Percentiles rank a stretch among this genome's conserved stretches.
phyloP scores from a whole-genome alignment of 1,284 basidiomycete genomes.

The Leccinum angustisporum region DNA sequence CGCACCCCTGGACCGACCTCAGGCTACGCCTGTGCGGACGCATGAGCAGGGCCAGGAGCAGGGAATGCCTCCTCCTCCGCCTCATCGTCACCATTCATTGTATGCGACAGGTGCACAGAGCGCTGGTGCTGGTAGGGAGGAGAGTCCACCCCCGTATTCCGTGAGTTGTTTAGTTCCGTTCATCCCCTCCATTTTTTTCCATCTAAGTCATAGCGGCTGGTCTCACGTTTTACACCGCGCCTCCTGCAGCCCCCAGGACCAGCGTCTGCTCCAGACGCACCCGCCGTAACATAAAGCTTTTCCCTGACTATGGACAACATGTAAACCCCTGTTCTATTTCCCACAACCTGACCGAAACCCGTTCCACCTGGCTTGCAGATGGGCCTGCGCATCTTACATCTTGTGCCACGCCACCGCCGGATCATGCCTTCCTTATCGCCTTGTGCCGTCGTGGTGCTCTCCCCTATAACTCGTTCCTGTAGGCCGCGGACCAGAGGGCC shows the following conservation, averaged over 20 bases:
- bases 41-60: conserved; percentile 6
- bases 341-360: background rate
- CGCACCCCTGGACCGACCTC: background rate
- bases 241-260: conserved; percentile 12
- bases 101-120: background rate
- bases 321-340: background rate
- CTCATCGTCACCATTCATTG: background rate
- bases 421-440: conserved; percentile 3
- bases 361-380: background rate
- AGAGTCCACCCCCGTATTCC: conserved; percentile 26
- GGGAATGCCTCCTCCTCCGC: background rate
- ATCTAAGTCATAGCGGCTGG: background rate
- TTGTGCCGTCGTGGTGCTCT: too few relatives aligned
- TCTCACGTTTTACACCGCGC: background rate
- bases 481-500: background rate
- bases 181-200: background rate
- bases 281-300: conserved; percentile 2
- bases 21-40: background rate
- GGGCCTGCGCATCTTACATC: too few relatives aligned
- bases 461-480: background rate
- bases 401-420: background rate
- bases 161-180: conserved; percentile 15
- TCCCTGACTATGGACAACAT: background rate
- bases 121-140: background rate
- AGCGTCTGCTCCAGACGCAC: conserved; percentile 2